A percentile compares a stretch with the other conserved stretches of the same genome.
These are phyloP conservation scores for Phytophthora rubi DNA, from an alignment of 352 stramenopile species.

Conservation along the genomic window DNA sequence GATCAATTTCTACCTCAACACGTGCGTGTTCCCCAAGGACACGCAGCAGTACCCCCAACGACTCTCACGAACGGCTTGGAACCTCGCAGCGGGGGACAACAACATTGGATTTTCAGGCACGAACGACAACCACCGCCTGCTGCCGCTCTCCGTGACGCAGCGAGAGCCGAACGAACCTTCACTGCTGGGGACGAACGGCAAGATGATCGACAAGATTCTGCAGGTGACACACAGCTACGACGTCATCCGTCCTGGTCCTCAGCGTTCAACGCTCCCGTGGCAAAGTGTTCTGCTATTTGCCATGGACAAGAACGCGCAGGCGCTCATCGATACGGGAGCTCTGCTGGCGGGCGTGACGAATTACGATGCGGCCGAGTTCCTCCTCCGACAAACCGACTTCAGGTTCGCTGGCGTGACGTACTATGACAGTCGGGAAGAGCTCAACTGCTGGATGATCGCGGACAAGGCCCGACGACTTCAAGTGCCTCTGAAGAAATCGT, in stretches of 20 bases:
- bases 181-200: conserved; percentile 81
- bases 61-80: conserved; percentile 80
- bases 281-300: conserved; percentile 50
- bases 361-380: conserved; percentile 53
- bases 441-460: conserved; percentile 81
- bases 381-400: conserved; percentile 43
- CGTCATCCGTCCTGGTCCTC: conserved; percentile 28
- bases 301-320: conserved; percentile 50
- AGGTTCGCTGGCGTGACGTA: conserved; percentile 76
- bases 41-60: conserved; percentile 81
- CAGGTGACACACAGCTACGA: conserved; percentile 44
- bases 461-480: conserved; percentile 58
- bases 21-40: conserved; percentile 82
- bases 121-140: conserved; percentile 87
- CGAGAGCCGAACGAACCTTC: conserved; percentile 54
- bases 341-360: conserved; percentile 75
- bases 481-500: conserved; percentile 59
- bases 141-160: conserved; percentile 79
- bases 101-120: conserved; percentile 90
- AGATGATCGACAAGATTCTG: conserved; percentile 88
- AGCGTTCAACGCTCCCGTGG: conserved; percentile 36
- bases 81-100: conserved; percentile 65
- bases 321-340: conserved; percentile 87
- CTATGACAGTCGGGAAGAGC: conserved; percentile 64
- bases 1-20: conserved; percentile 91